Percentiles rank a stretch among this genome's conserved stretches.
phyloP scores from a whole-genome alignment of 495 filamentous ascomycete species.

The Ramalina intermedia region DNA sequence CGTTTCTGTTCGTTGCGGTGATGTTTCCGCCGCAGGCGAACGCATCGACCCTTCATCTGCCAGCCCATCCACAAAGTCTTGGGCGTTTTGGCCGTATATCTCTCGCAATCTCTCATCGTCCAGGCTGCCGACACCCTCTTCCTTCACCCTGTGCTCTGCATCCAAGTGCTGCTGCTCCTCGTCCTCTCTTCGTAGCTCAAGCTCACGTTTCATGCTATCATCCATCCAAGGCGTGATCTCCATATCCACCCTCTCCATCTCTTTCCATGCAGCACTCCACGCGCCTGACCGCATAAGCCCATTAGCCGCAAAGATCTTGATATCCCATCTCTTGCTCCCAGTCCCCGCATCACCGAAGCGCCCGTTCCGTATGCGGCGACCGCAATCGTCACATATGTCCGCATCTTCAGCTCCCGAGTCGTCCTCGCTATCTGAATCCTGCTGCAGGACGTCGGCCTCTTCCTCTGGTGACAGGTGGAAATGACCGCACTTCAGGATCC shows the following conservation, averaged over 20 bases:
- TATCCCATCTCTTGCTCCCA: slow-evolving; percentile 51
- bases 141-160: slow-evolving; percentile 28
- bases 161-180: slow-evolving; percentile 23
- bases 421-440: slow-evolving; percentile 17
- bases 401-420: slow-evolving; percentile 31
- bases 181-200: slow-evolving; percentile 31
- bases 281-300: slow-evolving; percentile 83
- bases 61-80: slow-evolving; percentile 13
- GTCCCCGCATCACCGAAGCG: slow-evolving; percentile 12
- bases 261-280: slow-evolving; percentile 86
- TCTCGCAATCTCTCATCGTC: slow-evolving; percentile 38
- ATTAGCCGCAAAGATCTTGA: slow-evolving; percentile 86
- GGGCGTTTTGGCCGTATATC: slow-evolving; percentile 33
- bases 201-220: slow-evolving; percentile 31
- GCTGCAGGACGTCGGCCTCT: slow-evolving; percentile 22
- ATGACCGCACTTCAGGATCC: slow-evolving; percentile 70
- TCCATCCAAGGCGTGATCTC: slow-evolving; percentile 67
- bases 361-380: slow-evolving; percentile 17
- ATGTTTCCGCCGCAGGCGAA: slow-evolving; percentile 26
- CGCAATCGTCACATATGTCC: slow-evolving; percentile 23
- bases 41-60: slow-evolving; percentile 30
- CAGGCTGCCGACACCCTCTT: slow-evolving; percentile 33
- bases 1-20: slow-evolving; percentile 36
- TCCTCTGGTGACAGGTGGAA: slow-evolving; percentile 29
- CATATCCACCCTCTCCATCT: slow-evolving; percentile 95